Conservation (phyloP, 1,284 basidiomycete genomes). For the Ceratobasidium sp. region DNA sequence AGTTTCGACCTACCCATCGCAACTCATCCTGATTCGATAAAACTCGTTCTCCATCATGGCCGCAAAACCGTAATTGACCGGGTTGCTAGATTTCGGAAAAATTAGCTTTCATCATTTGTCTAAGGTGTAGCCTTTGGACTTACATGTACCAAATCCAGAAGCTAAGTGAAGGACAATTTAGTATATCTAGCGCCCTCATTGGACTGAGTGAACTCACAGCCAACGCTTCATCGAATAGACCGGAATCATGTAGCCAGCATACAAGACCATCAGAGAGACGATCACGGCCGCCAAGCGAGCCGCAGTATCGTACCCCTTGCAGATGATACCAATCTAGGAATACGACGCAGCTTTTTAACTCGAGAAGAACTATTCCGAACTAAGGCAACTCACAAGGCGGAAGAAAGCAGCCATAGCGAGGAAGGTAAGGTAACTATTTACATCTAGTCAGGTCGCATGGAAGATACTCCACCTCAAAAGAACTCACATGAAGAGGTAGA, state of each 20-base stretch:
- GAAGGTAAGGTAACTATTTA: conserved; percentile 52
- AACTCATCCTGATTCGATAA: conserved; percentile 63
- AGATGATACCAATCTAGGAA: conserved; percentile 56
- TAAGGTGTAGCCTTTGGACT: conserved; percentile 18
- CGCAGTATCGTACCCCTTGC: conserved; percentile 59
- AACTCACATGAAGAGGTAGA: conserved; percentile 8
- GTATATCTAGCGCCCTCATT: background rate
- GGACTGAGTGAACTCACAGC: conserved; percentile 56
- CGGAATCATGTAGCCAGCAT: conserved; percentile 56
- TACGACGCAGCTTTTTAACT: conserved; percentile 44
- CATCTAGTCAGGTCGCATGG: no score
- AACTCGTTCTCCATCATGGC: conserved; percentile 88
- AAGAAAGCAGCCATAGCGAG: conserved; percentile 55
- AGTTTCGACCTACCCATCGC: conserved; percentile 17
- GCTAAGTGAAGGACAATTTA: background rate
- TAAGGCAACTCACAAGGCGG: conserved; percentile 58
- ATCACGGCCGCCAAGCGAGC: conserved; percentile 61
- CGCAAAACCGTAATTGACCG: conserved; percentile 82
- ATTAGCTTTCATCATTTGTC: background rate
- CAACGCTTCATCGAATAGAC: conserved; percentile 83
- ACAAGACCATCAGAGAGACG: conserved; percentile 54
- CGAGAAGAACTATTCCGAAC: background rate
- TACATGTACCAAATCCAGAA: conserved; percentile 73
- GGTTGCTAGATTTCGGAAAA: conserved; percentile 67
- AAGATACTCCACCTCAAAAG: no score